These are phyloP conservation scores for Sphagnum fallax DNA, from an alignment of 228 moss, liverwort and hornwort species.

Conservation along the genomic window DNA sequence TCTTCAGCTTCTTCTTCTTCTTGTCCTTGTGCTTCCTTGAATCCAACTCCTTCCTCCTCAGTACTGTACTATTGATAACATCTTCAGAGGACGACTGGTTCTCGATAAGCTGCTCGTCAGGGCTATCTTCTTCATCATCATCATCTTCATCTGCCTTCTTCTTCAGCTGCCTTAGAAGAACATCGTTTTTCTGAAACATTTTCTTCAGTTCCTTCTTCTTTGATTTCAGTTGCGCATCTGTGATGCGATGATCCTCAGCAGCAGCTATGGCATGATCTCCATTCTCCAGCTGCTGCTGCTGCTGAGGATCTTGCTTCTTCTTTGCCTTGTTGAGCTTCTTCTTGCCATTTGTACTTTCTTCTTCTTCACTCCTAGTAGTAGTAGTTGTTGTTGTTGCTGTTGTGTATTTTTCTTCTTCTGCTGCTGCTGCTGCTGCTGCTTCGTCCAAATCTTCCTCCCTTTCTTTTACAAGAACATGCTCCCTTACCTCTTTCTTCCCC, in stretches of 20 bases:
- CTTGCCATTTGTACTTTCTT: slow-evolving; percentile 5
- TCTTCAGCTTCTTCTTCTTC: slow-evolving; percentile 38
- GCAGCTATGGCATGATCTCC: background rate
- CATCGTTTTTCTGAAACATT: slow-evolving; percentile 15
- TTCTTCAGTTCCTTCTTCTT: slow-evolving; percentile 22
- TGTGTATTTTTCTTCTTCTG: too few relatives aligned
- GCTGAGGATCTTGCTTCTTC: background rate
- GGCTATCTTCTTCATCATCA: slow-evolving; percentile 8
- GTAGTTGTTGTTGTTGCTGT: too few relatives aligned
- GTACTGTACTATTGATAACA: slow-evolving; percentile 19
- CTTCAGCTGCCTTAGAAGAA: background rate
- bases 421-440: background rate
- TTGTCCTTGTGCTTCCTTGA: slow-evolving; percentile 18
- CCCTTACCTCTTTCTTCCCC: slow-evolving; percentile 32
- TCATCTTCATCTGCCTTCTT: slow-evolving; percentile 1
- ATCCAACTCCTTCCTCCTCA: slow-evolving; percentile 2
- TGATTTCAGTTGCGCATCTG: slow-evolving; percentile 4
- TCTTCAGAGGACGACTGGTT: slow-evolving; percentile 2
- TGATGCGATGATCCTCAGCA: background rate
- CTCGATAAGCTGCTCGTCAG: background rate
- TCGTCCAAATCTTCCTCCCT: slow-evolving; percentile 13
- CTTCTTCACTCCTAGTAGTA: background rate
- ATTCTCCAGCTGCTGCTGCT: background rate
- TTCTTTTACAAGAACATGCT: slow-evolving; percentile 22
- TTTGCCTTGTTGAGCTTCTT: slow-evolving; percentile 25